Evolutionary conservation across 257 asterid genomes (phyloP).

Genomic region (Solanum ahanhuiri): DNA sequence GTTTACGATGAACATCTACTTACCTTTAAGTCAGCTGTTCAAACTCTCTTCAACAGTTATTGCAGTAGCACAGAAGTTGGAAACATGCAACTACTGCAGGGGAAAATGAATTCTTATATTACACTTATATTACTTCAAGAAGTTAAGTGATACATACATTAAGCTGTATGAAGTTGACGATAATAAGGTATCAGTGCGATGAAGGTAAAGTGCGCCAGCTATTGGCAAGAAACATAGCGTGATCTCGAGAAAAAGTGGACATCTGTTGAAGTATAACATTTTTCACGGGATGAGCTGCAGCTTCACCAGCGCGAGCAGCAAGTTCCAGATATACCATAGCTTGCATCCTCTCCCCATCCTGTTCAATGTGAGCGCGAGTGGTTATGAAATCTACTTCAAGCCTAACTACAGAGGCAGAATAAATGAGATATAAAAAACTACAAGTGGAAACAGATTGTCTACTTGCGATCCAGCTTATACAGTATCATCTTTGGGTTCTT

Average conservation of each 20-base stretch:
- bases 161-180: neutral
- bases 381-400: neutral
- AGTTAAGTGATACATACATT: neutral
- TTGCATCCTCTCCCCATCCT: slow-evolving; percentile 93
- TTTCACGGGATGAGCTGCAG: slow-evolving; percentile 58
- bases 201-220: slow-evolving; percentile 59
- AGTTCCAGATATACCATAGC: slow-evolving; percentile 90
- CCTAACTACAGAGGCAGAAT: neutral
- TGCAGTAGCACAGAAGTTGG: neutral
- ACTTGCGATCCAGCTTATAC: neutral
- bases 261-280: slow-evolving; percentile 58
- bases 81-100: neutral
- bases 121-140: neutral
- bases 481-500: neutral
- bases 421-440: neutral
- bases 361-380: slow-evolving; percentile 4
- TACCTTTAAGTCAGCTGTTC: neutral
- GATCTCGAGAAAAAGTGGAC: slow-evolving; percentile 35
- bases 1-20: neutral
- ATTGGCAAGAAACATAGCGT: slow-evolving; percentile 49
- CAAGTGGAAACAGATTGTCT: neutral
- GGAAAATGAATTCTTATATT: neutral
- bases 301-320: slow-evolving; percentile 71
- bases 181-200: neutral
- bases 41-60: neutral